A percentile compares a stretch with the other conserved stretches of the same genome.
phyloP scores from a whole-genome alignment of 805 yeast genomes.

The Wickerhamiella allomyrinae region DNA sequence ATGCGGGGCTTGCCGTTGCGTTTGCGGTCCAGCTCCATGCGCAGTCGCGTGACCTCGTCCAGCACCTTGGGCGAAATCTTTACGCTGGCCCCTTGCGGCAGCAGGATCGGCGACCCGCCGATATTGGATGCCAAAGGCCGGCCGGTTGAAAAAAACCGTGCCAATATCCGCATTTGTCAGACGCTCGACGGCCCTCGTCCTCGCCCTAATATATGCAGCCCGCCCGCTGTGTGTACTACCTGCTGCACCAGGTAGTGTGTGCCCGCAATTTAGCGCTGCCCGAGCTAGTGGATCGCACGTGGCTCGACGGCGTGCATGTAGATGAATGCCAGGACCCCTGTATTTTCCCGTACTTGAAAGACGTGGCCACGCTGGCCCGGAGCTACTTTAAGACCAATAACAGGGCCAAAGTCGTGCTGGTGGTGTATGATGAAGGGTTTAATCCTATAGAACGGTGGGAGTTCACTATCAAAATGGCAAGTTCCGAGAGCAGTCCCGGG shows the following conservation, averaged over 20 bases:
- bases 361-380: background rate
- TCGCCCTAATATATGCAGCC: background rate
- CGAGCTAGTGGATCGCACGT: background rate
- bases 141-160: conserved; percentile 11
- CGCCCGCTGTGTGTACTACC: background rate
- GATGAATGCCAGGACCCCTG: background rate
- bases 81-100: conserved; percentile 47
- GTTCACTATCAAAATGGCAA: background rate
- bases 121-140: conserved; percentile 30
- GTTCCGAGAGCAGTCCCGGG: too few species aligned
- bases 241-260: background rate
- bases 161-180: background rate
- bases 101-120: conserved; percentile 63
- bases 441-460: conserved; percentile 1
- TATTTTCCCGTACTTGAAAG: background rate
- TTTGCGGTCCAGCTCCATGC: conserved; percentile 42
- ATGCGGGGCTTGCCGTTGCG: conserved; percentile 53
- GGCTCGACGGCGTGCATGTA: background rate
- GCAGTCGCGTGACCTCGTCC: conserved; percentile 24
- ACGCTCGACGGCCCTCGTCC: background rate
- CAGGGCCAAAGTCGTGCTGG: background rate
- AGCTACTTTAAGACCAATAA: background rate
- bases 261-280: background rate
- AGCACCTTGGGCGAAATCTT: conserved; percentile 20
- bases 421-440: background rate